Evolutionary conservation across 2,329 filamentous ascomycete species (phyloP), one percentile per base, ranked within the genome.

Genomic region (Zymoseptoria crescenta): DNA sequence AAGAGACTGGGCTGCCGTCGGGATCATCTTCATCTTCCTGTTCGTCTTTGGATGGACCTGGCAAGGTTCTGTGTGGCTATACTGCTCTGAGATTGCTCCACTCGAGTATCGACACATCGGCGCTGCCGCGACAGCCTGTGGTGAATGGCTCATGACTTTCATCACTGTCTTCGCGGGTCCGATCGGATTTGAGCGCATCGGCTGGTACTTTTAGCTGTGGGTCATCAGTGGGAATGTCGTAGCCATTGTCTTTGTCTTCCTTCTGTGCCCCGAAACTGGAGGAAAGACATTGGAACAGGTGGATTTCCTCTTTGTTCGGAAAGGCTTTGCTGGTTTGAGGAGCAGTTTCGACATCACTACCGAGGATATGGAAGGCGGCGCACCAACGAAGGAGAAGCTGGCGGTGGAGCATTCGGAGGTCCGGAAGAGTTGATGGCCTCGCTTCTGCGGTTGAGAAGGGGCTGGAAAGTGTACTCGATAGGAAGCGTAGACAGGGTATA

Each of bases 121-220:
- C 4, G 60, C 50, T 30, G 60, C 54, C 1, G 58, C 57, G 24
- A 52, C 41, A 3, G 57, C 57, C 8, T 27, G 41, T 19, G 60
- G 60, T 2, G 60, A 62, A 24, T 62, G 60, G 60, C 55, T 57
- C 16, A 59, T 56, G 55, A 59, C 60, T 13, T 59, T 59, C 19
- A 35, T 57, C n/a, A 59, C 57, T 21, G 60, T 62, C 1, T 62
- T 62, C 20, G 60, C 56, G 4, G 59, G 59, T 4, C 35, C 35
- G 10, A 45, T 45, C n/a, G 59, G 56, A 4, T 61, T 61, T 20
- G 50, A 53, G 10, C 53, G 51, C 16, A 59, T 61, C 13, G 59
- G 59, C 35, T 61, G 59, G 59, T 61, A 59, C 49, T 62, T 62
- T 52, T 62, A 57, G 60, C 57, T 62, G 13, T 60, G 60, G 60